Evolutionary conservation across 208 protist species (phyloP).

Genomic region (Trypanosoma platydactyli): DNA sequence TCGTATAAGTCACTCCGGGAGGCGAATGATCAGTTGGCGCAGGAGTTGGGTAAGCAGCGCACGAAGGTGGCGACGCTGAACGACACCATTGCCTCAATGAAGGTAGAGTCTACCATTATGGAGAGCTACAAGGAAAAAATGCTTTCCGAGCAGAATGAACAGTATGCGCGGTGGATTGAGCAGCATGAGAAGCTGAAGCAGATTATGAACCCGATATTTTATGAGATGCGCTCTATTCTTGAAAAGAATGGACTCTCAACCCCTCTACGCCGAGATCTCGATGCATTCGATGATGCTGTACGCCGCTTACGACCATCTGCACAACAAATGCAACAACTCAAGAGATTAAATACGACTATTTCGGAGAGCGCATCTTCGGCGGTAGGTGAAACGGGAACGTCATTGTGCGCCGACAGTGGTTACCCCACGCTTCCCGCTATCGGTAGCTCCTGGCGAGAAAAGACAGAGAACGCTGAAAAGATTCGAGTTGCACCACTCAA

Average conservation of each 20-base stretch:
- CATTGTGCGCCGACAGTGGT: not conserved
- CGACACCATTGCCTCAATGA: conserved; percentile 64
- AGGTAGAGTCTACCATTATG: conserved; percentile 76
- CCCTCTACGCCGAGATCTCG: conserved; percentile 47
- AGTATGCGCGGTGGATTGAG: conserved; percentile 54
- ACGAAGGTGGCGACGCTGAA: conserved; percentile 53
- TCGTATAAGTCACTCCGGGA: conserved; percentile 74
- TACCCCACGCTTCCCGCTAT: conserved; percentile 22
- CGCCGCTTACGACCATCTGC: conserved; percentile 14
- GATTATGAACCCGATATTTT: conserved; percentile 66
- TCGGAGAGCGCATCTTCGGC: conserved; percentile 17
- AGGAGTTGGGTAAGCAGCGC: conserved; percentile 53
- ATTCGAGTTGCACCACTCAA: conserved; percentile 15
- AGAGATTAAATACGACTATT: not conserved
- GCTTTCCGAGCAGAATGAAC: conserved; percentile 77
- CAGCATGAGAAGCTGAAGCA: conserved; percentile 55
- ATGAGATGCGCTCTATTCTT: conserved; percentile 61
- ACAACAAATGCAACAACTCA: not conserved
- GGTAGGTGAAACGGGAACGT: not conserved
- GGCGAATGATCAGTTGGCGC: conserved; percentile 68
- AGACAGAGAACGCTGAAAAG: conserved; percentile 3
- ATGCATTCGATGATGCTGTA: conserved; percentile 51
- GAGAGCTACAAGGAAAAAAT: conserved; percentile 67
- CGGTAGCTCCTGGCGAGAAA: not conserved
- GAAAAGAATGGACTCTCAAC: conserved; percentile 52